A percentile compares a stretch with the other conserved stretches of the same genome.
These are phyloP conservation scores for Prosopis cineraria DNA, from an alignment of 306 rosid species.

Conservation along the genomic window DNA sequence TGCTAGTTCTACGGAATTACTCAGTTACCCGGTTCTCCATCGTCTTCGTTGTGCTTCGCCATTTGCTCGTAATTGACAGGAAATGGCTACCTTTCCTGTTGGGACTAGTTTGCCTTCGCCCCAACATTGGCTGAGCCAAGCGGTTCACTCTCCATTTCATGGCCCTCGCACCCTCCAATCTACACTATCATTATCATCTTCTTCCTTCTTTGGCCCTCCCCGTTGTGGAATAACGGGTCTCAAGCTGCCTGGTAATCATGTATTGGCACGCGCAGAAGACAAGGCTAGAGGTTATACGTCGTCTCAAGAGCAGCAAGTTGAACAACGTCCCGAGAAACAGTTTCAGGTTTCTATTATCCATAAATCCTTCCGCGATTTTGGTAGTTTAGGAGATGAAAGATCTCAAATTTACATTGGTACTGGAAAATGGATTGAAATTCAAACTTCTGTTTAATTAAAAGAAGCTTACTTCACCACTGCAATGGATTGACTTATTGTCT, in stretches of 20 bases:
- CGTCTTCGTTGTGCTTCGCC: not conserved
- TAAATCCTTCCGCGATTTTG: conserved; percentile 23
- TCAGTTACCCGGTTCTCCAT: too few species aligned
- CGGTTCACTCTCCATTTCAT: conserved; percentile 24
- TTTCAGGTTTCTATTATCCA: conserved; percentile 54
- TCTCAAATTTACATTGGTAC: conserved; percentile 10
- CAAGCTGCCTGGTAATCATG: conserved; percentile 47
- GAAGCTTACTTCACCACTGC: conserved; percentile 10
- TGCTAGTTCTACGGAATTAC: not conserved
- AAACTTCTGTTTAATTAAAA: conserved; percentile 6
- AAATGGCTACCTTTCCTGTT: conserved; percentile 66
- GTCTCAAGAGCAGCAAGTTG: conserved; percentile 46
- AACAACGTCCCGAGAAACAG: conserved; percentile 50
- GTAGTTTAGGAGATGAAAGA: conserved; percentile 25
- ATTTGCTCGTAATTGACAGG: not conserved
- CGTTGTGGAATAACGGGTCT: conserved; percentile 40
- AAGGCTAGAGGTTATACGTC: conserved; percentile 53
- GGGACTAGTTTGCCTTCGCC: conserved; percentile 50
- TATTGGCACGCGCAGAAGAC: conserved; percentile 77
- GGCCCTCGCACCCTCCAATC: conserved; percentile 37
- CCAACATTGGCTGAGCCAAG: conserved; percentile 38
- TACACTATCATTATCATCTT: conserved; percentile 25
- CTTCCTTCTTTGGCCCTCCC: conserved; percentile 46
- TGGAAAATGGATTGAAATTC: conserved; percentile 6
- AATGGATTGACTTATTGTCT: not conserved